These are phyloP conservation scores for Yamadazyma sp. DNA, from an alignment of 805 yeast genomes.

Conservation along the genomic window DNA sequence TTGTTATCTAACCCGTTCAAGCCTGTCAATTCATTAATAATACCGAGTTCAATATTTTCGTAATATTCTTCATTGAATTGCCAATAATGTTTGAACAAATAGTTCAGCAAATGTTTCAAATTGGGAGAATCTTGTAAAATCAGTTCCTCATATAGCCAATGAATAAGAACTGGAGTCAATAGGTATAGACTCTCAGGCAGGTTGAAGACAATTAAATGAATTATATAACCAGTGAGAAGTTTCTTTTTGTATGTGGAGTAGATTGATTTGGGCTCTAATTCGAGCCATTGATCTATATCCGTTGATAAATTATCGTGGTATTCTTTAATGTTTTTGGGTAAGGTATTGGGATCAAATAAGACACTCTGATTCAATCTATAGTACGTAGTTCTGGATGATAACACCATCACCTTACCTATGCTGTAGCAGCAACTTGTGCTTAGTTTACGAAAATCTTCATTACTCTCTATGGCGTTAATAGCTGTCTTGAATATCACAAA, in stretches of 20 bases:
- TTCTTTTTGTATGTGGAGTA: constrained; percentile 19
- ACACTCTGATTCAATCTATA: constrained; percentile 27
- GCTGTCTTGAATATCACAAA: constrained; percentile 26
- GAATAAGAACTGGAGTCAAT: constrained; percentile 33
- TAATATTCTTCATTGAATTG: constrained; percentile 11
- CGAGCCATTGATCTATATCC: constrained; percentile 38
- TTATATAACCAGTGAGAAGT: constrained; percentile 31
- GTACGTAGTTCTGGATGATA: constrained; percentile 33
- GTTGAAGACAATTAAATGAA: constrained; percentile 32
- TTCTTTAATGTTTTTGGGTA: constrained; percentile 21
- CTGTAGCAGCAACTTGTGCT: constrained; percentile 17
- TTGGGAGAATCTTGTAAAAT: neutral
- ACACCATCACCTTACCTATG: constrained; percentile 32
- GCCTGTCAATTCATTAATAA: constrained; percentile 16
- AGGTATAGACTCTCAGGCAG: constrained; percentile 29
- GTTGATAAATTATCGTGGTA: constrained; percentile 24
- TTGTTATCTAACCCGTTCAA: neutral
- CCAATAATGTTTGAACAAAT: constrained; percentile 26
- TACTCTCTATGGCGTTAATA: constrained; percentile 14
- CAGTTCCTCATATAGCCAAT: constrained; percentile 35
- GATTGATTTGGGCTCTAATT: constrained; percentile 26
- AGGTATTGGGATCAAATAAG: constrained; percentile 23
- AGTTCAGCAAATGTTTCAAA: constrained; percentile 11
- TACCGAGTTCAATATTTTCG: constrained; percentile 12
- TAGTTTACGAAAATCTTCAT: constrained; percentile 1